These are phyloP conservation scores for Cordyceps sp. DNA, from an alignment of 2,329 filamentous ascomycete species.

Conservation along the genomic window DNA sequence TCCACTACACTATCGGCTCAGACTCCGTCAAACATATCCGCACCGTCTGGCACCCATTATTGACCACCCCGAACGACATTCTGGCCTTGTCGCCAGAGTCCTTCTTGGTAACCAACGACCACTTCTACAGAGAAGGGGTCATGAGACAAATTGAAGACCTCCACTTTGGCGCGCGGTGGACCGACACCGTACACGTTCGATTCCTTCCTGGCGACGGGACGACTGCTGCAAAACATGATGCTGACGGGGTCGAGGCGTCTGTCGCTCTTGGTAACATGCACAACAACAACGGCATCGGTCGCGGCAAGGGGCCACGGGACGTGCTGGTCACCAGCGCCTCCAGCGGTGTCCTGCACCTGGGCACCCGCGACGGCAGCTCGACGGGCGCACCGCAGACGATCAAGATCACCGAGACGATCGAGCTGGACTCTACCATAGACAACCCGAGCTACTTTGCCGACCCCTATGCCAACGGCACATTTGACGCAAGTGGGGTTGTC, in stretches of 20 bases:
- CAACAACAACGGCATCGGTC: conserved; percentile 40
- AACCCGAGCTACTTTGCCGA: conserved; percentile 43
- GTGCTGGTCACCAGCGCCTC: conserved; percentile 24
- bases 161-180: conserved; percentile 25
- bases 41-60: conserved; percentile 32
- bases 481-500: conserved; percentile 37
- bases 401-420: conserved; percentile 21
- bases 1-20: conserved; percentile 32
- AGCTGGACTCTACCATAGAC: conserved; percentile 29
- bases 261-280: conserved; percentile 27
- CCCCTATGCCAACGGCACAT: conserved; percentile 23
- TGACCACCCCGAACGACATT: conserved; percentile 43
- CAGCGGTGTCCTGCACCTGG: conserved; percentile 30
- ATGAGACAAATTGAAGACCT: conserved; percentile 30
- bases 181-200: conserved; percentile 27
- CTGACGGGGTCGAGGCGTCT: conserved; percentile 20
- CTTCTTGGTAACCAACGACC: conserved; percentile 45
- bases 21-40: conserved; percentile 27
- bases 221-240: conserved; percentile 7
- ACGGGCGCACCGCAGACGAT: conserved; percentile 5
- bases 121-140: conserved; percentile 30
- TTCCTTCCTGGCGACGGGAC: conserved; percentile 10
- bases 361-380: conserved; percentile 6
- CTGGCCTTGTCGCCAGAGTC: conserved; percentile 25
- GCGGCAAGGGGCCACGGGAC: conserved; percentile 22